These are phyloP conservation scores for Argentina anserina DNA, from an alignment of 306 rosid genomes.

Conservation along the genomic window DNA sequence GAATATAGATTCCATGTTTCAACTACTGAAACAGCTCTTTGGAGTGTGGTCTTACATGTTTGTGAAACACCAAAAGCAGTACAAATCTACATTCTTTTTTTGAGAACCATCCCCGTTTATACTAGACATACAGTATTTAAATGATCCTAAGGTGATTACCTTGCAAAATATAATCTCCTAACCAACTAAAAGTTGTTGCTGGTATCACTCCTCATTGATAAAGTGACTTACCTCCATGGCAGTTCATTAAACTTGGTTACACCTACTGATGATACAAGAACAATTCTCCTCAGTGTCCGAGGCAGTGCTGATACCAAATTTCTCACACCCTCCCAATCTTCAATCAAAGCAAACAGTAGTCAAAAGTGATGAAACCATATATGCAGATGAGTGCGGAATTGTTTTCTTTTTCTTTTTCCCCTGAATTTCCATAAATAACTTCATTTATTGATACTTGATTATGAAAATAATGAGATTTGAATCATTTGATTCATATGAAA, in stretches of 20 bases:
- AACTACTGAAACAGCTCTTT: background rate
- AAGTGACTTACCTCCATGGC: constrained; percentile 83
- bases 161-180: background rate
- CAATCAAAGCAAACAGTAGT: constrained; percentile 22
- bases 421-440: background rate
- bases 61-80: too few relatives aligned
- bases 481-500: background rate
- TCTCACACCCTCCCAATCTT: constrained; percentile 97
- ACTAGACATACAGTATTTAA: background rate
- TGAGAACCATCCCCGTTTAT: background rate
- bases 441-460: too few relatives aligned
- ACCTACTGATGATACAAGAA: constrained; percentile 95
- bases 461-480: too few relatives aligned
- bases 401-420: too few relatives aligned
- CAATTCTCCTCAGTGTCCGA: constrained; percentile 67
- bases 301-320: constrained; percentile 80
- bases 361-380: constrained; percentile 14
- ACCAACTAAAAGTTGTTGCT: background rate
- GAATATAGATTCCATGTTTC: background rate
- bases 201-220: constrained; percentile 14
- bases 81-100: background rate
- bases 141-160: background rate
- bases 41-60: background rate
- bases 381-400: background rate
- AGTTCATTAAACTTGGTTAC: constrained; percentile 88